A percentile compares a stretch with the other conserved stretches of the same genome.
Conservation (phyloP, 352 stramenopile species). For the Pythium sukuiense region DNA sequence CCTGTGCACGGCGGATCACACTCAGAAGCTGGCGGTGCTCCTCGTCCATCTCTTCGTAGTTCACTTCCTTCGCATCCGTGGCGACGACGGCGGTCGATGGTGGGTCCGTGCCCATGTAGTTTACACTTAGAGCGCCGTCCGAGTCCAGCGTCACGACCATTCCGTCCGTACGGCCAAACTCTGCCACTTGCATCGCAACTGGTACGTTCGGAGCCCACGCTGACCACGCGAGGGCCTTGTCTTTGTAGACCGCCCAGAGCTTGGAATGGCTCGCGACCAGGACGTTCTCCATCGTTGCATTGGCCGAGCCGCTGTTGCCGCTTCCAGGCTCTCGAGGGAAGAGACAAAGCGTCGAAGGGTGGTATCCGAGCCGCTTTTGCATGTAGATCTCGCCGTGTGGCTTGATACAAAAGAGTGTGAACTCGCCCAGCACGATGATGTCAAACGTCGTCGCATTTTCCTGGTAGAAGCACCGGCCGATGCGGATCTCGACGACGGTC, state of each 20-base stretch:
- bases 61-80: conserved; percentile 78
- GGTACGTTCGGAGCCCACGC: conserved; percentile 55
- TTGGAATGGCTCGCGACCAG: conserved; percentile 74
- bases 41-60: conserved; percentile 91
- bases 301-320: conserved; percentile 23
- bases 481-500: conserved; percentile 56
- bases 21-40: conserved; percentile 87
- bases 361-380: conserved; percentile 77
- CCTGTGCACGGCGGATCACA: conserved; percentile 80
- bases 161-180: conserved; percentile 71
- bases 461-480: conserved; percentile 47
- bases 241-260: conserved; percentile 78
- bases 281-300: conserved; percentile 59
- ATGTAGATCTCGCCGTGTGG: conserved; percentile 74
- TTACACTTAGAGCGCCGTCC: conserved; percentile 71
- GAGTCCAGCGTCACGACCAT: conserved; percentile 84
- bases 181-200: conserved; percentile 60
- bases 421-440: conserved; percentile 80
- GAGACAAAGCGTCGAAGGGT: conserved; percentile 61
- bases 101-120: conserved; percentile 90
- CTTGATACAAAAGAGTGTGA: conserved; percentile 78
- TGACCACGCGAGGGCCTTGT: conserved; percentile 80
- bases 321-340: conserved; percentile 38
- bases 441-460: conserved; percentile 66
- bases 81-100: conserved; percentile 71